Base-by-base conservation (phyloP, 345 rosid genomes). In the Lagerstroemia speciosa region DNA sequence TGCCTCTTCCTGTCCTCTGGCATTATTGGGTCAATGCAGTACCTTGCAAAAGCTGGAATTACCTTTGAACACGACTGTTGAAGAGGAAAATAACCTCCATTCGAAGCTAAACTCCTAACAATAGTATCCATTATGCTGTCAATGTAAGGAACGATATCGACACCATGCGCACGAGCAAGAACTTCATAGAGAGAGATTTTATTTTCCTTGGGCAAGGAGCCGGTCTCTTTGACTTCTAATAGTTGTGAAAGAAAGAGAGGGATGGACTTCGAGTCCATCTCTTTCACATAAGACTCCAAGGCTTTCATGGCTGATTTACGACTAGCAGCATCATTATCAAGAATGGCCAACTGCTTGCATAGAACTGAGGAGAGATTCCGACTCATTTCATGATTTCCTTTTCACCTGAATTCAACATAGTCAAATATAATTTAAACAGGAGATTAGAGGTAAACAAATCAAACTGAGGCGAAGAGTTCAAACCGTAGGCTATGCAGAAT, bases 21-120 rank as follows among this genome's bases (percentile, higher is more conserved):
- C 10, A 82, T 83, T 5, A 88, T 79, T 0, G 89, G 98, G 12
- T 87, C 98, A 62, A 94, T 87, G 20, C 93, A 95, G 50, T 90
- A 92, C 50, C 93, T 82, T 22, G 96, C 96, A 74, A 92, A 92
- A 5, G 98, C 97, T 0, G 93, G 91, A 14, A 94, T 86, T 46
- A 91, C 99, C 76, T 87, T 92, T 9, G 99, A 89, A 79, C 99
- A 92, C 1, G 99, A 96, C 69, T 94, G 98, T 70, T 92, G 98
- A 74, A 94, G 97, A 70, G 95, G 90, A 70, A 92, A 87, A 43
- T 96, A 95, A 11, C 92, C 97, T 12, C 93, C 91, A 79, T 91
- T 95, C 15, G 93, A 87, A 69, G 91, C 86, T 43, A 95, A 76
- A 8, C 96, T 95, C 79, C 85, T 85, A 79, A 90, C 79, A 45